Conservation (phyloP, 2,329 filamentous ascomycete species). For the Trematosphaeria pertusa region DNA sequence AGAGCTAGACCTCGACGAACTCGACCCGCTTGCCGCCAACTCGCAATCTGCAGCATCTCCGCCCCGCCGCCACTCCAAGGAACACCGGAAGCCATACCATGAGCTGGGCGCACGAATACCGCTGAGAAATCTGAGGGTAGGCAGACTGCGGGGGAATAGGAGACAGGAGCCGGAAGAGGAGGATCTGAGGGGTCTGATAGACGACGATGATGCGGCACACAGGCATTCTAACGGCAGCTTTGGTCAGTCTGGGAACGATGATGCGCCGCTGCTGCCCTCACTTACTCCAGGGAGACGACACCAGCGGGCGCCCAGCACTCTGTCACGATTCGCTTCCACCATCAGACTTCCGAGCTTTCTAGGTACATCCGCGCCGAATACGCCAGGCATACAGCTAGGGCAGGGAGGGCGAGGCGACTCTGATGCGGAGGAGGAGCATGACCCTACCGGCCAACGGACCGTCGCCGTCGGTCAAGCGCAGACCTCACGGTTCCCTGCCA, state of each 20-base stretch:
- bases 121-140: conserved; percentile 66
- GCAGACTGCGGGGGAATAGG: conserved; percentile 53
- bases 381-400: conserved; percentile 32
- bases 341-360: conserved; percentile 74
- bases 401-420: conserved; percentile 41
- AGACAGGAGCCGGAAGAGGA: conserved; percentile 63
- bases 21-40: conserved; percentile 66
- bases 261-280: conserved; percentile 73
- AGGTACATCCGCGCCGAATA: conserved; percentile 31
- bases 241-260: conserved; percentile 66
- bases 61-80: conserved; percentile 36
- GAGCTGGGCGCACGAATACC: conserved; percentile 68
- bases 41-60: conserved; percentile 30
- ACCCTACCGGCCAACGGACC: conserved; percentile 73
- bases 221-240: conserved; percentile 67
- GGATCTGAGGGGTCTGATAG: conserved; percentile 71
- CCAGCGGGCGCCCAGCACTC: conserved; percentile 35
- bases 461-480: conserved; percentile 79
- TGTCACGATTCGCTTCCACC: conserved; percentile 59
- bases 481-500: conserved; percentile 79
- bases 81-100: conserved; percentile 41
- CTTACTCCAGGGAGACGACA: conserved; percentile 33
- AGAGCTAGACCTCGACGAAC: conserved; percentile 79
- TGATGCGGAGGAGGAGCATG: conserved; percentile 56
- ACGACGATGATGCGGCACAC: conserved; percentile 64